Base-by-base conservation (phyloP, 305 asterid species). In the Withania somnifera region DNA sequence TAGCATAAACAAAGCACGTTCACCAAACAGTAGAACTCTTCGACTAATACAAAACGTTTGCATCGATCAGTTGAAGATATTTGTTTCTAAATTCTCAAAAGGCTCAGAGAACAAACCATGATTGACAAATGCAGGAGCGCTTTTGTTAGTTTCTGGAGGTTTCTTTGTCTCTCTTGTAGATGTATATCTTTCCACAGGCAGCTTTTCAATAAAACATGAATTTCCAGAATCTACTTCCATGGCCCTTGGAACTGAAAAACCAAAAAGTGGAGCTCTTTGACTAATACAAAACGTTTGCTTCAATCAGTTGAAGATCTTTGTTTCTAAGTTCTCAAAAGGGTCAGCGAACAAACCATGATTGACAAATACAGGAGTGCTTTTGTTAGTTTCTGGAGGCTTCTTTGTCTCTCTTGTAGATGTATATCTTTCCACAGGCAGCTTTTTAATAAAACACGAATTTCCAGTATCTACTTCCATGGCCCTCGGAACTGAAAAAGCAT, bases 271-370 rank as follows among this genome's bases (percentile, higher is more conserved):
- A 36, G 6, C 40, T 36, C 6, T 36, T 36, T 36, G 40, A 36
- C 40, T 5, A 36, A 36, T 36, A 36, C 40, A 36, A 36, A 36
- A 20, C 38, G 4, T 8, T 80, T n/a, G 77, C 60, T 66, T 24
- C 0, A 2, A 32, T 42, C 30, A 51, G 64, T 40, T 28, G 42
- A 64, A 58, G 19, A 36, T 47, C 47, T 45, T 19, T 22, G 77
- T 57, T 56, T 10, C 69, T 40, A 28, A 67, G 26, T 40, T 54
- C 17, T 47, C 11, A 78, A 17, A 30, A 64, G 47, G 61, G 73
- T 36, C 77, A 82, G 83, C 76, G 67, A 53, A 79, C 88, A 80
- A 73, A 91, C 97, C 97, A 19, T 91, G 89, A 86, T 93, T 92
- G 80, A 93, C 88, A 67, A 89, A 93, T 36, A 75, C 88, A 13